Conservation (phyloP, 257 asterid species). For the Ligustrum vulgare region DNA sequence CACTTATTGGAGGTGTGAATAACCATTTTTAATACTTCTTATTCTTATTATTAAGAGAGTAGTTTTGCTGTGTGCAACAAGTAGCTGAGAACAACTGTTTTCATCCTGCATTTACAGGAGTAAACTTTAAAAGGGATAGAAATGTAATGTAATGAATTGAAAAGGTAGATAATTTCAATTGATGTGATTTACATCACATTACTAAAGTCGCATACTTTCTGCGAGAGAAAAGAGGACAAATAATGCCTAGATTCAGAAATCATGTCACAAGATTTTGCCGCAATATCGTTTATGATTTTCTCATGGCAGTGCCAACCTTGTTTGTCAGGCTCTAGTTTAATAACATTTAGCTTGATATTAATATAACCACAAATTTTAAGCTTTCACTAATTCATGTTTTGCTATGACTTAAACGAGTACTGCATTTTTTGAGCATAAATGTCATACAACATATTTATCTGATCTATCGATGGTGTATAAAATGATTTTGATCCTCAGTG, state of each 20-base stretch:
- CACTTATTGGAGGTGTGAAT: background rate
- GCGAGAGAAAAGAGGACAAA: background rate
- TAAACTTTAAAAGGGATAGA: background rate
- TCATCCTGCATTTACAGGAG: background rate
- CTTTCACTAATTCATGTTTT: too few relatives aligned
- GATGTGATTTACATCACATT: background rate
- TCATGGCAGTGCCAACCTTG: background rate
- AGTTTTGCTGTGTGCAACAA: background rate
- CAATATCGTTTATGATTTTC: background rate
- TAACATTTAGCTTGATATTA: background rate
- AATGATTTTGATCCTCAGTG: background rate
- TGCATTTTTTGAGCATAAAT: constrained; percentile 15
- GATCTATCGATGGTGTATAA: background rate
- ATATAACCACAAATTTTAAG: too few relatives aligned
- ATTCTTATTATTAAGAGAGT: background rate
- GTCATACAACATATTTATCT: background rate
- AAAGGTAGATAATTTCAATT: background rate
- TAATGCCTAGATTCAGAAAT: background rate
- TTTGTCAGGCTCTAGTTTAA: background rate
- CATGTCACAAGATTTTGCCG: background rate
- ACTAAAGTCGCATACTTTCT: background rate
- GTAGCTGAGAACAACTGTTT: background rate
- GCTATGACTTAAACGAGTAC: background rate
- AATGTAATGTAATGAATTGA: background rate
- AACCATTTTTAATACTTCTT: background rate